Evolutionary conservation across 768 basidiomycete species (phyloP).

Genomic region (Auriscalpium vulgare): DNA sequence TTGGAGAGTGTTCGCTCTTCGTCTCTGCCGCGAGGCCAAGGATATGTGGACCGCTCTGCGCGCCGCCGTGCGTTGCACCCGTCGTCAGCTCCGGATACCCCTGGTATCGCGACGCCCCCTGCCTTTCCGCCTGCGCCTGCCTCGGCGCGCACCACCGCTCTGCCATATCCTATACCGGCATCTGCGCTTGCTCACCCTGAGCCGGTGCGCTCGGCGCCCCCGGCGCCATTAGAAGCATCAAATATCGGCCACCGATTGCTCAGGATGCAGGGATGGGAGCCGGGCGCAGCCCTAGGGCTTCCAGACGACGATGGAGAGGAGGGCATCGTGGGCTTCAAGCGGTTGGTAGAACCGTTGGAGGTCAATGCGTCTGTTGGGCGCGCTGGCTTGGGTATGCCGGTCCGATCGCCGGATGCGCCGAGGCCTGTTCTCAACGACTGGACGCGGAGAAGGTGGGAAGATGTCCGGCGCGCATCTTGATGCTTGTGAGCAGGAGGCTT

Average conservation of each 20-base stretch:
- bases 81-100: conserved; percentile 41
- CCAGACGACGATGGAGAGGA: conserved; percentile 13
- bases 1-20: neutral
- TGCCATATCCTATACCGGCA: neutral
- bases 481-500: too few species aligned
- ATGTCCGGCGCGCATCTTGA: neutral
- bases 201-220: conserved; percentile 29
- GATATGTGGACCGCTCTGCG: conserved; percentile 64
- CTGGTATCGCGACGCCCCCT: conserved; percentile 30
- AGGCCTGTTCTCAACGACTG: neutral
- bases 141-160: conserved; percentile 2
- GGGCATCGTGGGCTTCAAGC: conserved; percentile 21
- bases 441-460: neutral
- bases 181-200: conserved; percentile 11
- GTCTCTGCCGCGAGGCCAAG: too few species aligned
- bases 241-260: conserved; percentile 67
- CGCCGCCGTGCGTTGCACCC: conserved; percentile 56
- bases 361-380: conserved; percentile 35
- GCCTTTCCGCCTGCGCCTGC: conserved; percentile 2
- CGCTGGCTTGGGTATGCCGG: conserved; percentile 47
- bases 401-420: neutral
- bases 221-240: conserved; percentile 40
- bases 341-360: conserved; percentile 52
- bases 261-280: conserved; percentile 71
- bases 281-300: conserved; percentile 47